Evolutionary conservation across 352 stramenopile genomes (phyloP).

Genomic region (Albugo candida): DNA sequence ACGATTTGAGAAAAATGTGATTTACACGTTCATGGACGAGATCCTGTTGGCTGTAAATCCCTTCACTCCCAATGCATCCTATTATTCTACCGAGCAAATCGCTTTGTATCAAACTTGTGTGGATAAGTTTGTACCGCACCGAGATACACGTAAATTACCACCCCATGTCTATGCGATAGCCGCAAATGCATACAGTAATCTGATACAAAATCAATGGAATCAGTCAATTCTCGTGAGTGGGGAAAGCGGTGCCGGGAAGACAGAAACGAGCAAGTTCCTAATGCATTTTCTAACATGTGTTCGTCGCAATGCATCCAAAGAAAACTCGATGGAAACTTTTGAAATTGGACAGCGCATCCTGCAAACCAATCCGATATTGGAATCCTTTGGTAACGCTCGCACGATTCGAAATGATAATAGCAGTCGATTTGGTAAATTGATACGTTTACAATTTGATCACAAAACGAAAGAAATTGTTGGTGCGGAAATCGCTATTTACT

Average conservation of each 20-base stretch:
- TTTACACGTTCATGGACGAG: constrained; percentile 78
- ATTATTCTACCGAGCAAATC: constrained; percentile 42
- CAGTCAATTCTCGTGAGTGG: constrained; percentile 88
- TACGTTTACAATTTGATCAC: constrained; percentile 83
- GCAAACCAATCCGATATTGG: constrained; percentile 93
- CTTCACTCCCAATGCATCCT: constrained; percentile 34
- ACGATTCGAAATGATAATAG: constrained; percentile 95
- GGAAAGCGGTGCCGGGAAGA: constrained; percentile 88
- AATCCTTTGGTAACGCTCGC: constrained; percentile 93
- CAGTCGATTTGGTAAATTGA: constrained; percentile 91
- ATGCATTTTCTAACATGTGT: constrained; percentile 91
- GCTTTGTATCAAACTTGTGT: constrained; percentile 20
- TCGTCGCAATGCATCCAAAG: constrained; percentile 8
- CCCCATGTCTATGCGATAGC: constrained; percentile 86
- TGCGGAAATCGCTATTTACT: constrained; percentile 88
- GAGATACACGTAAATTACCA: constrained; percentile 10
- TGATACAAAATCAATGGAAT: constrained; percentile 42
- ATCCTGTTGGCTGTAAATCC: constrained; percentile 75
- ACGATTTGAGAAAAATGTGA: constrained; percentile 47
- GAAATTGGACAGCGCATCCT: constrained; percentile 79
- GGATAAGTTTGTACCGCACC: neutral
- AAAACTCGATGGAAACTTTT: constrained; percentile 3
- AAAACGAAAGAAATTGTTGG: constrained; percentile 67
- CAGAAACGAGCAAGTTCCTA: constrained; percentile 91
- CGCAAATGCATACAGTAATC: constrained; percentile 56